Percentiles rank a stretch among this genome's conserved stretches.
Conservation (phyloP, 1,284 basidiomycete species). For the Ceratobasidium sp. region DNA sequence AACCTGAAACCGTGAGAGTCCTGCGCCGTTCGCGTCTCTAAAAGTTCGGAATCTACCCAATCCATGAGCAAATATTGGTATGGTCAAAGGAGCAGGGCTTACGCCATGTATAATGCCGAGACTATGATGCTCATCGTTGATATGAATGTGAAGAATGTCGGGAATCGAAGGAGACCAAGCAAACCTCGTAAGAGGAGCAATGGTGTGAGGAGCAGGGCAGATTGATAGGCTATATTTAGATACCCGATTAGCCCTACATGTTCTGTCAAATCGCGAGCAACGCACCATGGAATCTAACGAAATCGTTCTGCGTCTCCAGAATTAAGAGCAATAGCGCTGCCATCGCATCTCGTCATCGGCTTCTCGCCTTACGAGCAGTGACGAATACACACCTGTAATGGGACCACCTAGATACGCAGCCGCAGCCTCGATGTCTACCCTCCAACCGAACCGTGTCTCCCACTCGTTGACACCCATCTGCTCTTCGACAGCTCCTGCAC, state of each 20-base stretch:
- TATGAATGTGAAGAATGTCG: slow-evolving; percentile 56
- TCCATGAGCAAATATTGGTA: slow-evolving; percentile 26
- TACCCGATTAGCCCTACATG: neutral
- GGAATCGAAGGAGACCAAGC: slow-evolving; percentile 59
- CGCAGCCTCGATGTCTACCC: slow-evolving; percentile 74
- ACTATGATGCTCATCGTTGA: slow-evolving; percentile 57
- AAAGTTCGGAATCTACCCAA: slow-evolving; percentile 68
- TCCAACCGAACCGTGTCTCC: slow-evolving; percentile 73
- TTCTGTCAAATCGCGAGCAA: slow-evolving; percentile 3
- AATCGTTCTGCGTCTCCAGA: slow-evolving; percentile 81
- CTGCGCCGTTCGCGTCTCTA: slow-evolving; percentile 64
- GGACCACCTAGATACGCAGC: slow-evolving; percentile 76
- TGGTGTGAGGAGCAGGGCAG: slow-evolving; percentile 73
- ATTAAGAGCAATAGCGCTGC: slow-evolving; percentile 73
- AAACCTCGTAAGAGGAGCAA: slow-evolving; percentile 68
- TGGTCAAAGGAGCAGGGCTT: slow-evolving; percentile 47
- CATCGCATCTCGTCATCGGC: neutral
- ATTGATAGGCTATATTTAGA: slow-evolving; percentile 70
- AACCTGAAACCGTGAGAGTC: slow-evolving; percentile 65
- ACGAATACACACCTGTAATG: slow-evolving; percentile 64
- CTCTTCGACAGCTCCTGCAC: slow-evolving; percentile 52
- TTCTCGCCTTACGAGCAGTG: neutral
- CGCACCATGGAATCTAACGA: slow-evolving; percentile 79
- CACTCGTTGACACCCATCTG: slow-evolving; percentile 66
- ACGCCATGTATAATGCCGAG: slow-evolving; percentile 64